Evolutionary conservation across 192 early-diverging fungal species (phyloP), one percentile per base, ranked within the genome.

Genomic region (Podochytrium sp.): DNA sequence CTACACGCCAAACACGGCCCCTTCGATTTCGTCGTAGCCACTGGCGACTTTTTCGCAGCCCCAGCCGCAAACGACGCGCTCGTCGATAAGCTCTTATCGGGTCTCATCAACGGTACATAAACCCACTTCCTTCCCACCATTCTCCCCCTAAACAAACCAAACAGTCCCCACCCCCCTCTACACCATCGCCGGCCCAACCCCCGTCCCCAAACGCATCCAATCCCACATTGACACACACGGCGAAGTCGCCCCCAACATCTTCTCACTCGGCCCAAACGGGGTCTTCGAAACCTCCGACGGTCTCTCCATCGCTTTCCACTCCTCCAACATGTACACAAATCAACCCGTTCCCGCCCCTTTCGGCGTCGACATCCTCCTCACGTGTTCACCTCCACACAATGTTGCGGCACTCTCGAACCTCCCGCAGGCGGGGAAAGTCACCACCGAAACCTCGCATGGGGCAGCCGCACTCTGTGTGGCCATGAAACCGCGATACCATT

Each of bases 401-500:
- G 63, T 43, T 23, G 42, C 63, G 18, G 4, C n/a, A 1, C 10
- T 42, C 25, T 57, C 62, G 6, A n/a, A 60, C 20, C 20, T 52
- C 12, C 35, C 56, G 7, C 16, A 29, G n/a, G 30, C 37, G 68
- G 75, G 35, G 47, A 42, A 23, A 65, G 10, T 79, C 52, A 23
- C 77, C 65, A 56, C 37, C 53, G 65, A 52, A 64, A 32, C 20
- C 0, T 75, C 79, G 3, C 73, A 51, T 14, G 66, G 65, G 0
- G 78, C 93, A 18, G 80, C 91, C 10, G 69, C 69, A 5, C 49
- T 87, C 0, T 85, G 79, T 0, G 59, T 76, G 3, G 73, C 75
- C 1, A 75, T 91, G 33, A 88, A 91, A 77, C 96, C 96, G 3
- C 85, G 94, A 25, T 98, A 98, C 77, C 96, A 96, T 76, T 95